Conservation (phyloP, 2,329 filamentous ascomycete genomes). For the Pestalotiopsis fici region DNA sequence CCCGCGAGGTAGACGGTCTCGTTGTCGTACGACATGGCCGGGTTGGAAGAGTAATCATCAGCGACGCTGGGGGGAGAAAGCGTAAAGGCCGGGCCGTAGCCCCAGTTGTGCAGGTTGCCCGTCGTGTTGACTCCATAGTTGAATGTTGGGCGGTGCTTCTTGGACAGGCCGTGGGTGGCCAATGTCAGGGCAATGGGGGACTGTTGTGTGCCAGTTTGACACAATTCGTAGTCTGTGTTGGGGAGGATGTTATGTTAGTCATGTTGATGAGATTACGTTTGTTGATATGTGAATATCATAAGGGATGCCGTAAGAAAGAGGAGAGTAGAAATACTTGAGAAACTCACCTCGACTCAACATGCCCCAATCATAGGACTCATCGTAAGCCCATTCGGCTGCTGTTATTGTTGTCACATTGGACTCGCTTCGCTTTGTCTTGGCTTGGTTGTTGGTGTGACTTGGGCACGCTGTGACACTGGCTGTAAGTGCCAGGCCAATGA, state of each 20-base stretch:
- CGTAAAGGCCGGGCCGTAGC: constrained; percentile 46
- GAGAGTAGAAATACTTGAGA: background rate
- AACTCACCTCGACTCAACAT: constrained; percentile 28
- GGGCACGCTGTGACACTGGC: background rate
- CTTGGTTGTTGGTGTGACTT: background rate
- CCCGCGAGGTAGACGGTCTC: constrained; percentile 46
- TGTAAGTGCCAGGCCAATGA: background rate
- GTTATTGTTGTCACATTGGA: background rate
- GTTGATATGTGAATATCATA: background rate
- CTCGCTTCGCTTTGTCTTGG: background rate
- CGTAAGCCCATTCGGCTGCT: constrained; percentile 28
- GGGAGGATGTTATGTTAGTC: constrained; percentile 26
- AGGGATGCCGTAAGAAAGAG: background rate
- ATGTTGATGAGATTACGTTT: constrained; percentile 37
- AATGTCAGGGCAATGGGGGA: constrained; percentile 45
- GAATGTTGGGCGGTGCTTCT: constrained; percentile 40
- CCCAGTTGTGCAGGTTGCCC: constrained; percentile 49
- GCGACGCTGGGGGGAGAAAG: constrained; percentile 34
- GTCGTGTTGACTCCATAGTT: constrained; percentile 34
- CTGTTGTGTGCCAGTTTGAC: constrained; percentile 51
- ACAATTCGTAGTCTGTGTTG: constrained; percentile 25
- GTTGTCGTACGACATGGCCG: constrained; percentile 45
- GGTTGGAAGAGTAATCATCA: constrained; percentile 35
- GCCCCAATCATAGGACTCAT: constrained; percentile 41
- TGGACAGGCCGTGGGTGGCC: constrained; percentile 38